These are phyloP conservation scores for Candida berthetii DNA, from an alignment of 805 yeast species.

Conservation along the genomic window DNA sequence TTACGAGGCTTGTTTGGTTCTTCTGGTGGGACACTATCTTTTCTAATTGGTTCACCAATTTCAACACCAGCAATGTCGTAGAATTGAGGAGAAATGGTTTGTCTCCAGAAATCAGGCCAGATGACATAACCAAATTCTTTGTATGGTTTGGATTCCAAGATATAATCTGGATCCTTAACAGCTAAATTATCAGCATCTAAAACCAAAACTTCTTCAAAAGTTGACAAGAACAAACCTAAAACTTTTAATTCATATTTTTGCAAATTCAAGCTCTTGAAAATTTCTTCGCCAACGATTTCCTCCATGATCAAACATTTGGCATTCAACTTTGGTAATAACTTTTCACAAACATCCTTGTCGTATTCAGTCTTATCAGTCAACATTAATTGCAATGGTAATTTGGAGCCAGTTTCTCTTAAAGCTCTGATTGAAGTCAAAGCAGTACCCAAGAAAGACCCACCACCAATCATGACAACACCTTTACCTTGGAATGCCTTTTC, in stretches of 20 bases:
- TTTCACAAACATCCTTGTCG: conserved; percentile 37
- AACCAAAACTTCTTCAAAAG: conserved; percentile 37
- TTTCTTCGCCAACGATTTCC: conserved; percentile 25
- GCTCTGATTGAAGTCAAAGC: conserved; percentile 31
- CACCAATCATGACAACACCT: conserved; percentile 35
- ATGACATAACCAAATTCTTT: conserved; percentile 39
- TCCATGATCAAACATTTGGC: conserved; percentile 36
- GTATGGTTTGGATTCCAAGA: conserved; percentile 41
- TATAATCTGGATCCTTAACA: conserved; percentile 37
- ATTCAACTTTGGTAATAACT: conserved; percentile 30
- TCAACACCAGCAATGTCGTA: conserved; percentile 48
- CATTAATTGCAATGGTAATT: conserved; percentile 37
- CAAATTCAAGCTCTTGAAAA: conserved; percentile 11
- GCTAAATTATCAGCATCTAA: conserved; percentile 44
- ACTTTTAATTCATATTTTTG: conserved; percentile 22
- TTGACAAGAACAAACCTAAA: conserved; percentile 38
- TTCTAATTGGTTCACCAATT: conserved; percentile 29
- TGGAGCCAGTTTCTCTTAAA: conserved; percentile 35
- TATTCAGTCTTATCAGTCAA: conserved; percentile 34
- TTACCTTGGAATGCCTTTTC: conserved; percentile 16
- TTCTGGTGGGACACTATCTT: conserved; percentile 25
- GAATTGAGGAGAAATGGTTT: conserved; percentile 57
- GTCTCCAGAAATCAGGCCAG: conserved; percentile 70
- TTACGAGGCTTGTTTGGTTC: conserved; percentile 37
- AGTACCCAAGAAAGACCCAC: conserved; percentile 36